Conservation (phyloP, 1,284 basidiomycete species). For the Melampsora americana region DNA sequence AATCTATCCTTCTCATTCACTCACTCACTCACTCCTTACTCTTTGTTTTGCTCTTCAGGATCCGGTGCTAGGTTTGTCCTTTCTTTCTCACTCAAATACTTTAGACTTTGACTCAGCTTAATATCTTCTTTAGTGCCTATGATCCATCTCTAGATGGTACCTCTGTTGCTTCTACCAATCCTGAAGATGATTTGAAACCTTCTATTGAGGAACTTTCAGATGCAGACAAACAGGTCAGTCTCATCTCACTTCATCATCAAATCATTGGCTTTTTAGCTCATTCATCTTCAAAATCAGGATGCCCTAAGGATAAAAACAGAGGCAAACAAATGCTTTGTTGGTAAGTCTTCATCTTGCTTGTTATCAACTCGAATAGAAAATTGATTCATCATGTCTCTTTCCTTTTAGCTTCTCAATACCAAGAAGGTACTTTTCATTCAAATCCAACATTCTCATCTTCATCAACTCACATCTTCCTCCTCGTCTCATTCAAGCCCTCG, state of each 20-base stretch:
- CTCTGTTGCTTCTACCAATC: slow-evolving; percentile 23
- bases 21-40: neutral
- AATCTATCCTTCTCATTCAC: neutral
- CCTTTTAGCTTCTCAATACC: neutral
- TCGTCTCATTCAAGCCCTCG: slow-evolving; percentile 49
- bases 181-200: slow-evolving; percentile 10
- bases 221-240: slow-evolving; percentile 12
- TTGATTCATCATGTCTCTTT: slow-evolving; percentile 24
- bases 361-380: neutral
- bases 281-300: slow-evolving; percentile 45
- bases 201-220: slow-evolving; percentile 8
- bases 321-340: slow-evolving; percentile 79
- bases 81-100: neutral
- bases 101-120: neutral
- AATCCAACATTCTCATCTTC: slow-evolving; percentile 12
- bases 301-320: slow-evolving; percentile 64
- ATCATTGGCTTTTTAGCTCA: no score
- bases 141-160: slow-evolving; percentile 43
- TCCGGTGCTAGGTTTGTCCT: slow-evolving; percentile 37
- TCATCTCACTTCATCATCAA: neutral
- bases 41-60: neutral
- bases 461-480: slow-evolving; percentile 26
- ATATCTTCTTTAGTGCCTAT: slow-evolving; percentile 25
- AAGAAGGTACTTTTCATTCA: neutral
- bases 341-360: slow-evolving; percentile 56